Percentiles rank a stretch among this genome's conserved stretches.
Conservation (phyloP, 1,284 basidiomycete genomes). For the Pseudozyma hubeiensis region DNA sequence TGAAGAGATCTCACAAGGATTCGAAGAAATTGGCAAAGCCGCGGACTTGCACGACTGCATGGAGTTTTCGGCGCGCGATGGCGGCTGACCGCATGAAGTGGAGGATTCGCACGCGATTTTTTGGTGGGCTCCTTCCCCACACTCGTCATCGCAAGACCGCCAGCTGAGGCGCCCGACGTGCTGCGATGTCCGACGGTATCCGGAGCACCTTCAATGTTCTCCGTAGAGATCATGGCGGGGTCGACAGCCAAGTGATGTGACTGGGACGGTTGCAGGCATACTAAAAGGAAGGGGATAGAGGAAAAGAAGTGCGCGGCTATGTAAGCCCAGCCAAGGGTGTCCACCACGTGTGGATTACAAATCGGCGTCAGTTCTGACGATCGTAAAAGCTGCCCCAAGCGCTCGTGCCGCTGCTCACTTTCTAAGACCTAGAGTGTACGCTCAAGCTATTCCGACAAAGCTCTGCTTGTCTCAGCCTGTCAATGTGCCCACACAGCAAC, state of each 20-base stretch:
- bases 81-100: slow-evolving; percentile 18
- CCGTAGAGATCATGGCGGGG: no score
- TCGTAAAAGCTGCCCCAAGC: slow-evolving; percentile 20
- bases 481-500: slow-evolving; percentile 2
- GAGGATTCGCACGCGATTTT: slow-evolving; percentile 5
- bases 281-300: no score
- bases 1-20: slow-evolving; percentile 5
- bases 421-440: neutral
- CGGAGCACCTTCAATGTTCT: neutral
- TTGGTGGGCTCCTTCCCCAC: slow-evolving; percentile 6
- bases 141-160: neutral
- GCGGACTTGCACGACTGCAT: no score
- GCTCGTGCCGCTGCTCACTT: neutral
- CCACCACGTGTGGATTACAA: slow-evolving; percentile 31
- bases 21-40: neutral
- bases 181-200: no score
- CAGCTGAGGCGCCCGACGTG: no score
- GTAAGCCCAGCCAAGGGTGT: slow-evolving; percentile 7
- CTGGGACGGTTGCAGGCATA: no score
- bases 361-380: slow-evolving; percentile 24
- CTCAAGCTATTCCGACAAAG: no score
- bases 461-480: neutral
- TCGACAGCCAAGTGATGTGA: no score
- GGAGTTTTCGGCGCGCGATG: slow-evolving; percentile 34
- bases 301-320: neutral